A percentile compares a stretch with the other conserved stretches of the same genome.
phyloP scores from a whole-genome alignment of 2,329 filamentous ascomycete genomes.

The Curvularia verruculosa region DNA sequence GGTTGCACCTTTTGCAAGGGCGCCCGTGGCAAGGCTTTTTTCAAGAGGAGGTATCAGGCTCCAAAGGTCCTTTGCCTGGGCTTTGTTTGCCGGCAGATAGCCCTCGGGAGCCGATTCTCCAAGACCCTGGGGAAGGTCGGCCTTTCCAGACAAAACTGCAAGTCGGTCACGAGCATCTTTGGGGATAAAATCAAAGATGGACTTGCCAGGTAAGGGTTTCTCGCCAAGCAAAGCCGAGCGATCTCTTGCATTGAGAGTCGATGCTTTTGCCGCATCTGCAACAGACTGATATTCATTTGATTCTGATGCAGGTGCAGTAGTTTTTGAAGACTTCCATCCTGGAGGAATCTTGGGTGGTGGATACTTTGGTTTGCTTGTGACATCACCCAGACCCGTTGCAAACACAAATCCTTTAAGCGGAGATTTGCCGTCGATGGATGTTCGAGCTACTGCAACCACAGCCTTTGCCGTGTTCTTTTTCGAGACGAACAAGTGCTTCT shows the following conservation, averaged over 20 bases:
- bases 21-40: conserved; percentile 53
- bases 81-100: conserved; percentile 67
- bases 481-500: conserved; percentile 76
- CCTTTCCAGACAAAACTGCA: conserved; percentile 74
- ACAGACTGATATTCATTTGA: conserved; percentile 63
- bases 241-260: conserved; percentile 74
- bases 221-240: conserved; percentile 84
- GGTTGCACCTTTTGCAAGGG: conserved; percentile 57
- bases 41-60: conserved; percentile 53
- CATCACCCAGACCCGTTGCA: conserved; percentile 56
- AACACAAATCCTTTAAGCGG: conserved; percentile 82
- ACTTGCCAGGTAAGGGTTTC: conserved; percentile 82
- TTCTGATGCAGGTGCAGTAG: conserved; percentile 32
- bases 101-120: conserved; percentile 74
- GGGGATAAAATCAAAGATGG: conserved; percentile 91
- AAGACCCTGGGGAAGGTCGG: conserved; percentile 75
- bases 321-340: conserved; percentile 71
- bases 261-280: conserved; percentile 77
- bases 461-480: conserved; percentile 61
- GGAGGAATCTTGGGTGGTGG: conserved; percentile 70
- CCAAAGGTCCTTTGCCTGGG: conserved; percentile 61
- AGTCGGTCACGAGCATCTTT: conserved; percentile 77
- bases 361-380: conserved; percentile 57
- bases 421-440: conserved; percentile 82
- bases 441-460: conserved; percentile 59